Conservation (phyloP, 805 yeast genomes). For the Lipomyces japonicus region DNA sequence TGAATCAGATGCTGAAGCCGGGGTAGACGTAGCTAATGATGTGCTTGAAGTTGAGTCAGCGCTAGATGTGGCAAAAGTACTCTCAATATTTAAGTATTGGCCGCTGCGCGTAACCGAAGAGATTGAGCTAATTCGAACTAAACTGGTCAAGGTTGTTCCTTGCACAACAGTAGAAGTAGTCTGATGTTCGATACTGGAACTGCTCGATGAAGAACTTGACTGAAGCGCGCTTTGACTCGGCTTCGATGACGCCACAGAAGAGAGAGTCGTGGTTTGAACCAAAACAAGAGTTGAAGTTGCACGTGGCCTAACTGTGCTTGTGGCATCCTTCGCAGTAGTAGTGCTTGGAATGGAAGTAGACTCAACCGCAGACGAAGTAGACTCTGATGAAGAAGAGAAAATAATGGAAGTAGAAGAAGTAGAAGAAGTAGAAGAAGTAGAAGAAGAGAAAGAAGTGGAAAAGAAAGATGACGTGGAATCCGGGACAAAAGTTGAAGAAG, state of each 20-base stretch:
- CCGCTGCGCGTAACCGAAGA: neutral
- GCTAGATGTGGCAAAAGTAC: neutral
- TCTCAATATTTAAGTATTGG: neutral
- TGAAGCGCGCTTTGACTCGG: neutral
- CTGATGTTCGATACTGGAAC: neutral
- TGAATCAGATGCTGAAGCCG: neutral
- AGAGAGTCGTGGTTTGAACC: neutral
- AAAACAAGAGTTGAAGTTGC: neutral
- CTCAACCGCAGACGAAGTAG: neutral
- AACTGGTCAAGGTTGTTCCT: neutral
- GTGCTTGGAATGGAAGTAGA: constrained; percentile 3
- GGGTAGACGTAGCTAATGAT: neutral
- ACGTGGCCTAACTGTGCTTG: neutral
- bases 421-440: constrained; percentile 9
- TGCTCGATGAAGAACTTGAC: neutral
- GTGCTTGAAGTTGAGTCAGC: neutral
- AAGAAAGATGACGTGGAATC: neutral
- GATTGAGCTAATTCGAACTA: neutral
- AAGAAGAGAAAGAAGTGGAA: constrained; percentile 5
- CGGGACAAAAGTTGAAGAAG: constrained; percentile 9
- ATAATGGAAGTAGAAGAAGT: neutral
- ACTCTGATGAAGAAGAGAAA: neutral
- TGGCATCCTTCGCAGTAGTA: neutral
- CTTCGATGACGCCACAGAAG: neutral
- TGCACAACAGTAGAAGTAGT: neutral